phyloP scores from a whole-genome alignment of 768 basidiomycete genomes.

The Collybiopsis luxurians region DNA sequence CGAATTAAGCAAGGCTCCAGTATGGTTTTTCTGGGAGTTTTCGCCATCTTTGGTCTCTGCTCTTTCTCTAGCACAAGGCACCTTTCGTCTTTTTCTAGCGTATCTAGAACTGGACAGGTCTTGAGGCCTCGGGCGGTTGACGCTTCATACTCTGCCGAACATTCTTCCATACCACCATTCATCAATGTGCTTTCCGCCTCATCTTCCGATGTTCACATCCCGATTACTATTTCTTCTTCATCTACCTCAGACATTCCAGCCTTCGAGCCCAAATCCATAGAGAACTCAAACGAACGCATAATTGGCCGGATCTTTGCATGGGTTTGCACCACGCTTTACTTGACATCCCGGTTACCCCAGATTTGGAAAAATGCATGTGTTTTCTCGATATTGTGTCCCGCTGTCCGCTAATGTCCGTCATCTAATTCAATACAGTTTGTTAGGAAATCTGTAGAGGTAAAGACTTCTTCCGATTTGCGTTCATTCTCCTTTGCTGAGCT shows the following conservation, averaged over 20 bases:
- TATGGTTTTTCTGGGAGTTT: conserved; percentile 80
- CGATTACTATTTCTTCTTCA: conserved; percentile 4
- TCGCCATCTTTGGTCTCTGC: conserved; percentile 71
- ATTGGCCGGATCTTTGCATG: conserved; percentile 93
- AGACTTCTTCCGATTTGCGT: conserved; percentile 1
- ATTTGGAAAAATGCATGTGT: conserved; percentile 96
- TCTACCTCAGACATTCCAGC: conserved; percentile 6
- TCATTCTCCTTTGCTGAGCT: conserved; percentile 5
- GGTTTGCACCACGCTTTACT: conserved; percentile 89
- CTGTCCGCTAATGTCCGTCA: not conserved
- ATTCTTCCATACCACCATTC: not conserved
- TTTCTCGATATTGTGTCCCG: not conserved
- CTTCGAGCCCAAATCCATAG: conserved; percentile 22
- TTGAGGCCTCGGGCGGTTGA: conserved; percentile 23
- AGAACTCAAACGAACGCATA: conserved; percentile 48
- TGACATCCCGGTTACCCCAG: conserved; percentile 93
- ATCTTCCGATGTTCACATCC: conserved; percentile 8
- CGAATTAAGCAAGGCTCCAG: conserved; percentile 69
- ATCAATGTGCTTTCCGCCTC: not conserved
- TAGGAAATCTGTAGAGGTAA: conserved; percentile 86
- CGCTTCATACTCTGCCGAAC: not conserved
- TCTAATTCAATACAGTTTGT: conserved; percentile 51
- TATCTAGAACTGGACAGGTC: conserved; percentile 42
- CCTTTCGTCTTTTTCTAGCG: conserved; percentile 5
- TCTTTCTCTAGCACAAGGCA: conserved; percentile 35